Base-by-base conservation (phyloP, 768 basidiomycete genomes). In the Asterophora parasitica region DNA sequence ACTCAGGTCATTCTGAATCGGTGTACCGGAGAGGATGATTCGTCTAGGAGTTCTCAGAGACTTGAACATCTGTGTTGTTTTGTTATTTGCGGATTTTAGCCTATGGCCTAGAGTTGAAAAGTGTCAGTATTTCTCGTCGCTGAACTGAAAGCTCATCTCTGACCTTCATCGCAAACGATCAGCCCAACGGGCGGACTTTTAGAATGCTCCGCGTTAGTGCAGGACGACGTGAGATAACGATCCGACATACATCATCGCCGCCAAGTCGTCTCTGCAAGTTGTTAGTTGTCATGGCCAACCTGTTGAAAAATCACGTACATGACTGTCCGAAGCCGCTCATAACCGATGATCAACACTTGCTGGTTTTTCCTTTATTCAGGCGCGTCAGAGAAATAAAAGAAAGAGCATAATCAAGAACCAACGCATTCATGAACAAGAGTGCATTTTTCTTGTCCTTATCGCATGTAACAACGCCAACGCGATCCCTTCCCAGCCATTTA, bases 141-240 rank as follows among this genome's bases (percentile, higher is more conserved):
- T 20, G 31, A 16, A 31, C 19, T 20, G 16, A n/a, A 16, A n/a
- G n/a, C 15, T 7, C 13, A 26, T 16, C 33, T 15, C 46, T 15
- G 20, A 78, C 93, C 94, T 78, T 99, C 96, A 60, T 99, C 96
- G 56, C 95, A 98, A 16, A 99, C 74, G 51, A 99, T 86, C 4
- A 99, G 69, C 7, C 90, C 96, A 52, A 99, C 89, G 0, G 90
- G 87, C 15, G 95, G 95, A 42, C 89, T 91, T 52, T 4, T 28
- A 19, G 36, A 6, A 31, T 17, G 37, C 15, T 31, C 28, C 48
- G 17, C 38, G 4, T 50, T 12, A 53, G 20, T 46, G 46, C 26
- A 51, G 4, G 49, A 32, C 10, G 37, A 38, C 4, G 1, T 12
- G 5, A 11, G 23, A 6, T 27, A 37, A 23, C 10, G 17, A 19